Evolutionary conservation across 2,329 filamentous ascomycete species (phyloP).

Genomic region (Corinectria fuckeliana): DNA sequence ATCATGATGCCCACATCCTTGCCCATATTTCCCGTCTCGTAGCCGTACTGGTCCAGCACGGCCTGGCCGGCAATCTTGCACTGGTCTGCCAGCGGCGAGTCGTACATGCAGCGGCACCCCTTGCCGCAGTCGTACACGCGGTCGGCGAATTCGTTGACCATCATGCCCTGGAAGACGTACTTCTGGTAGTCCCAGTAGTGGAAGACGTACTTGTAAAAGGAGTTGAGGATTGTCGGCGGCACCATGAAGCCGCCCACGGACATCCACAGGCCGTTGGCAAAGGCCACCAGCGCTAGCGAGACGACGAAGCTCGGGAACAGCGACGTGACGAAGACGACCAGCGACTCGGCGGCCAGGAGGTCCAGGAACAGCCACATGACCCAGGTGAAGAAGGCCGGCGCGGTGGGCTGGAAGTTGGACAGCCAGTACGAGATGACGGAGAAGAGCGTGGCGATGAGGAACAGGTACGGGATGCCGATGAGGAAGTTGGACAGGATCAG

Average conservation of each 20-base stretch:
- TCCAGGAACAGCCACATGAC: conserved; percentile 87
- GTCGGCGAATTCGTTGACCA: conserved; percentile 82
- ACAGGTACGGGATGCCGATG: conserved; percentile 81
- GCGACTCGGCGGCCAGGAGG: conserved; percentile 79
- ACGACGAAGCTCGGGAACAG: conserved; percentile 83
- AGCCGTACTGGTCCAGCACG: conserved; percentile 74
- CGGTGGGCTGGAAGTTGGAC: conserved; percentile 72
- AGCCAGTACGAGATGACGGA: conserved; percentile 81
- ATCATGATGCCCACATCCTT: conserved; percentile 81
- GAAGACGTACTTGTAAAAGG: conserved; percentile 86
- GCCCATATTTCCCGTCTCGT: conserved; percentile 71
- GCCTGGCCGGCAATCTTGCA: conserved; percentile 75
- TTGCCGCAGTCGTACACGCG: conserved; percentile 60
- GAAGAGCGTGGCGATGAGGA: conserved; percentile 78
- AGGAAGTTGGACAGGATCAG: conserved; percentile 83
- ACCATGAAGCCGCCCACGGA: conserved; percentile 84
- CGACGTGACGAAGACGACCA: conserved; percentile 77
- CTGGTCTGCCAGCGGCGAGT: conserved; percentile 56
- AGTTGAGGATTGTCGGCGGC: conserved; percentile 72
- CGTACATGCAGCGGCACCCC: conserved; percentile 75
- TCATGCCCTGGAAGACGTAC: conserved; percentile 92
- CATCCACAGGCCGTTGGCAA: conserved; percentile 92
- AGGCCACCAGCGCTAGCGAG: conserved; percentile 78
- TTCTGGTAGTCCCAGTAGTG: conserved; percentile 88
- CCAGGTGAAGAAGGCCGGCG: conserved; percentile 75